Evolutionary conservation across 2,329 filamentous ascomycete genomes (phyloP).

Genomic region (Exophiala oligosperma): DNA sequence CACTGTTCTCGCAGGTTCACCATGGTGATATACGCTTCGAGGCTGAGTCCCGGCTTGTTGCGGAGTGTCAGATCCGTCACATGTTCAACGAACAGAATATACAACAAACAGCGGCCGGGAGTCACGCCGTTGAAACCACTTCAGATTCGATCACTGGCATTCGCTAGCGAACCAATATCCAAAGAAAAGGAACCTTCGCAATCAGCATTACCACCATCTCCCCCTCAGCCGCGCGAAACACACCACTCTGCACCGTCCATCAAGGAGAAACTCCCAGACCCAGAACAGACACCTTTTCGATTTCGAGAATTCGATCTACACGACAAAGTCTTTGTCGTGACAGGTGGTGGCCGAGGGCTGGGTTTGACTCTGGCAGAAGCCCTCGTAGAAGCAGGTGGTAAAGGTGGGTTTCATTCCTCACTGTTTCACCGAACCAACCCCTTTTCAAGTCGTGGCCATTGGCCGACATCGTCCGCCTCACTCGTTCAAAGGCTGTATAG

Average conservation of each 20-base stretch:
- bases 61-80: background rate
- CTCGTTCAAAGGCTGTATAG: background rate
- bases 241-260: conserved; percentile 8
- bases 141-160: background rate
- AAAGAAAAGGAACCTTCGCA: background rate
- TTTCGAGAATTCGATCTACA: conserved; percentile 46
- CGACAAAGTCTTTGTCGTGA: conserved; percentile 43
- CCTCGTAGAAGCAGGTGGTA: conserved; percentile 49
- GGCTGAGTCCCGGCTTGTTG: background rate
- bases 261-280: conserved; percentile 21
- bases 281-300: conserved; percentile 30
- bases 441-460: too few species aligned
- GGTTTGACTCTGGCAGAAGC: conserved; percentile 48
- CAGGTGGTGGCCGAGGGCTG: conserved; percentile 46
- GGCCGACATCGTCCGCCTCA: too few species aligned
- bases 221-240: background rate
- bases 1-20: background rate
- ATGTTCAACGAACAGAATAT: conserved; percentile 4
- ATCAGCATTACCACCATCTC: too few species aligned
- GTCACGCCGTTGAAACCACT: background rate
- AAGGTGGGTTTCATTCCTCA: conserved; percentile 36
- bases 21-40: conserved; percentile 4
- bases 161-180: background rate
- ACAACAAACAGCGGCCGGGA: conserved; percentile 2
- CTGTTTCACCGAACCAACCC: too few species aligned